A percentile compares a stretch with the other conserved stretches of the same genome.
Evolutionary conservation across 2,329 filamentous ascomycete genomes (phyloP).

Genomic region (Aspergillus intermedius): DNA sequence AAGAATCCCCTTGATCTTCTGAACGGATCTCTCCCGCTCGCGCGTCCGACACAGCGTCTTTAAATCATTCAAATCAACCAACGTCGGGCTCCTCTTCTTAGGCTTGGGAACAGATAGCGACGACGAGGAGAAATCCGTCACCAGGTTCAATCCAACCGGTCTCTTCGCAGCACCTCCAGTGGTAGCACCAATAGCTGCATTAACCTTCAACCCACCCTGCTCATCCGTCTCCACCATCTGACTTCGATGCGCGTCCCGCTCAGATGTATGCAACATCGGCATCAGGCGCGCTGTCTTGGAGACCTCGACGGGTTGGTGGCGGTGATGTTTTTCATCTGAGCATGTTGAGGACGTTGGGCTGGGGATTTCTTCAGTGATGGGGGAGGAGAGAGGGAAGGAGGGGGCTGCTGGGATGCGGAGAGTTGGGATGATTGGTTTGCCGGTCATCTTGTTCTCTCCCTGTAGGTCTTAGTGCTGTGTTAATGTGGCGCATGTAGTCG

Average conservation of each 20-base stretch:
- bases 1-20: conserved; percentile 15
- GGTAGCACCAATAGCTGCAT: neutral
- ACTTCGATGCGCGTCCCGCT: neutral
- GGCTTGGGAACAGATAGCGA: neutral
- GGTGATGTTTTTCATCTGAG: neutral
- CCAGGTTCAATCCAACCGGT: conserved; percentile 36
- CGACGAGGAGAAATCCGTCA: conserved; percentile 34
- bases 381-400: conserved; percentile 38
- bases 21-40: conserved; percentile 24
- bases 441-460: conserved; percentile 9
- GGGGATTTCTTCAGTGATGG: conserved; percentile 36
- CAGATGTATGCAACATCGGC: conserved; percentile 5
- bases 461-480: neutral
- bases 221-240: neutral
- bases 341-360: conserved; percentile 28
- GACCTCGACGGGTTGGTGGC: conserved; percentile 20
- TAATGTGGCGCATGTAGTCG: no score
- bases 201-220: neutral
- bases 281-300: conserved; percentile 19
- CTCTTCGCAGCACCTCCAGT: conserved; percentile 9
- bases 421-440: conserved; percentile 10
- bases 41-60: conserved; percentile 28
- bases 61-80: conserved; percentile 34
- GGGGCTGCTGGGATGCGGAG: conserved; percentile 24
- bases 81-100: conserved; percentile 4